These are phyloP conservation scores for Rhizoclosmatium sp. DNA, from an alignment of 192 early-diverging fungal species.

Conservation along the genomic window DNA sequence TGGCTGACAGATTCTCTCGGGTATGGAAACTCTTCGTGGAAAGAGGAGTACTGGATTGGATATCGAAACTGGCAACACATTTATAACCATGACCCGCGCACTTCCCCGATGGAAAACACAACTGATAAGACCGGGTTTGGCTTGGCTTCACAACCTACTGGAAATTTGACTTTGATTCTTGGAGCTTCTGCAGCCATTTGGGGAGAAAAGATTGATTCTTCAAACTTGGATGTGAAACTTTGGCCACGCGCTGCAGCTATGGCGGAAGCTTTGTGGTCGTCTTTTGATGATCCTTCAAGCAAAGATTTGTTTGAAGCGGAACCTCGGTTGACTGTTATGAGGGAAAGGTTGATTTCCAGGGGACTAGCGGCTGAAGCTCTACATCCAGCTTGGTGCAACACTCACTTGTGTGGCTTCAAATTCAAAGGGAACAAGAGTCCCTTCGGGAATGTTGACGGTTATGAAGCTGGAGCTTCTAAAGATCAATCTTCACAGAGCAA, in stretches of 20 bases:
- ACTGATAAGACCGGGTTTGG: neutral
- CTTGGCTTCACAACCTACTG: neutral
- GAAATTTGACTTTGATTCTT: neutral
- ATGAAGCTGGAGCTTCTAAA: neutral
- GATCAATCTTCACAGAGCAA: neutral
- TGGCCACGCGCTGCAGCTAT: constrained; percentile 30
- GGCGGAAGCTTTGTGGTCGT: constrained; percentile 28
- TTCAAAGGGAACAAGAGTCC: neutral
- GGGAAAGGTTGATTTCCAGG: constrained; percentile 14
- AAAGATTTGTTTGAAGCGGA: constrained; percentile 25
- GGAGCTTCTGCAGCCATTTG: constrained; percentile 11
- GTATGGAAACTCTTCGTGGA: constrained; percentile 4
- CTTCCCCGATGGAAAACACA: neutral
- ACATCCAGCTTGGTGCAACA: constrained; percentile 32
- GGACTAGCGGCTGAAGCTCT: constrained; percentile 8
- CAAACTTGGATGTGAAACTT: constrained; percentile 21
- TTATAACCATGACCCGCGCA: constrained; percentile 17
- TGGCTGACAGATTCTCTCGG: constrained; percentile 9
- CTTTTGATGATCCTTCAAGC: neutral
- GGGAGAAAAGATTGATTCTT: constrained; percentile 19
- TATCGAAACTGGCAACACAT: constrained; percentile 22
- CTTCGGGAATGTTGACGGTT: neutral
- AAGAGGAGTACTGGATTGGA: constrained; percentile 6
- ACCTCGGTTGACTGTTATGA: constrained; percentile 9
- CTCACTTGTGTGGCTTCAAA: constrained; percentile 2